Percentiles rank a stretch among this genome's conserved stretches.
phyloP scores from a whole-genome alignment of 129 eudicot genomes.

The Ambrosia trifida region DNA sequence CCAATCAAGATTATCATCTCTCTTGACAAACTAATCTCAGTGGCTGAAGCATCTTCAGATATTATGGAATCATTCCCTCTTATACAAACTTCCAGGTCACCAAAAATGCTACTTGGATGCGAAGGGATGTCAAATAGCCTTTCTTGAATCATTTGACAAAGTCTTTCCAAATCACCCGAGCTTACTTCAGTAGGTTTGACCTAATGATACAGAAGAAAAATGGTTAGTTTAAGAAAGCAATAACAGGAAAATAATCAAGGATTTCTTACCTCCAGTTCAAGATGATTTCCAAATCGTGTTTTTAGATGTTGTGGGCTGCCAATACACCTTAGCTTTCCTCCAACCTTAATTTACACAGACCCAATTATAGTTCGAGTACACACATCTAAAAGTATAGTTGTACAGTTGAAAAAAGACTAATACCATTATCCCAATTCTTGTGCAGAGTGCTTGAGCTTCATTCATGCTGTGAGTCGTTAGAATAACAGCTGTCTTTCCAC shows the following conservation, averaged over 20 bases:
- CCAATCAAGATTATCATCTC: conserved; percentile 74
- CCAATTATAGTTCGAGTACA: neutral
- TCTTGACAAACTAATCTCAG: conserved; percentile 79
- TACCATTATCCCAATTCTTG: conserved; percentile 98
- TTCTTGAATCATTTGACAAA: conserved; percentile 74
- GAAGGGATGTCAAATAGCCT: conserved; percentile 64
- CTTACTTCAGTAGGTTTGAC: conserved; percentile 90
- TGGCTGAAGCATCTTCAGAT: conserved; percentile 62
- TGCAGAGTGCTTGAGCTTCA: conserved; percentile 99
- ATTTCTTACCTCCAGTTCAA: conserved; percentile 75
- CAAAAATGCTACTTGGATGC: conserved; percentile 62
- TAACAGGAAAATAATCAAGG: conserved; percentile 8
- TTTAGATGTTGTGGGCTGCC: conserved; percentile 98
- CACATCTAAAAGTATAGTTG: neutral
- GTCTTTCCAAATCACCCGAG: conserved; percentile 57
- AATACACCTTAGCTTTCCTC: conserved; percentile 86
- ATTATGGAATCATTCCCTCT: conserved; percentile 57
- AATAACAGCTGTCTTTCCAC: conserved; percentile 96
- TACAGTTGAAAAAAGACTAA: conserved; percentile 7
- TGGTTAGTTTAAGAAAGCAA: neutral
- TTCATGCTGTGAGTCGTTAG: conserved; percentile 98
- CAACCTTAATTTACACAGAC: conserved; percentile 55
- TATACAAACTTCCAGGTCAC: conserved; percentile 83
- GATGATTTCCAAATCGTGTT: conserved; percentile 95
- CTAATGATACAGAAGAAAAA: conserved; percentile 36